phyloP scores from a whole-genome alignment of 768 basidiomycete genomes.

The Rhizopogon vesiculosus region DNA sequence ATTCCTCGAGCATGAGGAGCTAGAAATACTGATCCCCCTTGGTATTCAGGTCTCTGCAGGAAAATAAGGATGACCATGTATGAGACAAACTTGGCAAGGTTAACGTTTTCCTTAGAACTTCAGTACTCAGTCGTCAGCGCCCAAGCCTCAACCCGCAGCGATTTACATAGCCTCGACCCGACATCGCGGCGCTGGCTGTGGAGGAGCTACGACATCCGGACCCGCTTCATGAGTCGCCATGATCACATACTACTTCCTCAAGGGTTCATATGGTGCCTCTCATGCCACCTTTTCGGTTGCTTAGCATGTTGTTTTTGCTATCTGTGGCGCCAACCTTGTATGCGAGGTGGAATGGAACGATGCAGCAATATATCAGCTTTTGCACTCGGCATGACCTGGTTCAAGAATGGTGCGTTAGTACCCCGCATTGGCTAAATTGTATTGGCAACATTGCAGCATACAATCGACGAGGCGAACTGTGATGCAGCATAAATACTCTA shows the following conservation, averaged over 20 bases:
- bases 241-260: neutral
- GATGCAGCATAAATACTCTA: neutral
- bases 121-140: no score
- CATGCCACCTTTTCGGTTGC: neutral
- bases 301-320: no score
- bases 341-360: neutral
- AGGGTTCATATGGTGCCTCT: neutral
- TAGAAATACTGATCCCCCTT: neutral
- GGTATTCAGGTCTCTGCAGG: neutral
- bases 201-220: no score
- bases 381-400: neutral
- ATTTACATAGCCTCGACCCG: no score
- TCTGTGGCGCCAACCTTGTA: neutral
- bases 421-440: neutral
- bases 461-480: neutral
- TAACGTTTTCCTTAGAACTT: no score
- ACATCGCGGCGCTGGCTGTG: no score
- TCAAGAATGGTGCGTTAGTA: neutral
- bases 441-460: neutral
- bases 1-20: neutral
- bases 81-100: no score
- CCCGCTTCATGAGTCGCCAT: no score
- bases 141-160: no score
- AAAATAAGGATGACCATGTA: no score
- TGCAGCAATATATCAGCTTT: neutral